phyloP scores from a whole-genome alignment of 345 rosid genomes.

The Lepidium africanum region DNA sequence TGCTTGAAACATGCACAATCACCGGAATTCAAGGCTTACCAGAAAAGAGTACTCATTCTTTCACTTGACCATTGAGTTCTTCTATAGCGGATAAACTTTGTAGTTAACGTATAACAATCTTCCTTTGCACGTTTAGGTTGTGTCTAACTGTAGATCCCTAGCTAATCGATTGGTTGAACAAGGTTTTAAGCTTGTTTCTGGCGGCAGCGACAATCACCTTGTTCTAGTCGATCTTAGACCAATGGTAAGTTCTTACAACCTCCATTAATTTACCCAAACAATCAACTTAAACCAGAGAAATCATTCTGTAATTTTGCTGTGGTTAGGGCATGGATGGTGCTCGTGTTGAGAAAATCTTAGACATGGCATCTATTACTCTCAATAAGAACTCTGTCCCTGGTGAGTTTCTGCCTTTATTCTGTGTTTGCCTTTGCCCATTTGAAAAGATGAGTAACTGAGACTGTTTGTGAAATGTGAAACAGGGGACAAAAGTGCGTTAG shows the following conservation, averaged over 20 bases:
- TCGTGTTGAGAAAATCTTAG: slow-evolving; percentile 85
- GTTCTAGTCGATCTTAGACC: slow-evolving; percentile 90
- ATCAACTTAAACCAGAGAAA: neutral
- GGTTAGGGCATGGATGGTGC: slow-evolving; percentile 89
- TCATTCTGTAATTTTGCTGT: neutral
- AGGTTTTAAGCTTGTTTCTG: slow-evolving; percentile 81
- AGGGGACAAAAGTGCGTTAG: slow-evolving; percentile 90
- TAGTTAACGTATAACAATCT: neutral
- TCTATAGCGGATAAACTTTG: neutral
- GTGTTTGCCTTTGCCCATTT: neutral
- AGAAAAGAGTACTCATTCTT: slow-evolving; percentile 47
- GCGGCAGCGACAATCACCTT: slow-evolving; percentile 88
- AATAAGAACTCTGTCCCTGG: slow-evolving; percentile 96
- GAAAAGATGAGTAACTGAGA: neutral
- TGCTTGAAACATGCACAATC: slow-evolving; percentile 82
- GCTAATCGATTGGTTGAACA: slow-evolving; percentile 63
- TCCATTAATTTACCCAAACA: neutral
- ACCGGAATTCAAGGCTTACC: slow-evolving; percentile 63
- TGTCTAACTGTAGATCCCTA: slow-evolving; percentile 71
- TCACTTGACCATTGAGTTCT: neutral
- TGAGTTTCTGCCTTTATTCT: slow-evolving; percentile 15
- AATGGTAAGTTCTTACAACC: slow-evolving; percentile 40
- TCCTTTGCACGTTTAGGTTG: slow-evolving; percentile 42
- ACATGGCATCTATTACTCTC: slow-evolving; percentile 86
- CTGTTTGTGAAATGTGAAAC: slow-evolving; percentile 9